These are phyloP conservation scores for Maudiozyma bulderi DNA, from an alignment of 805 yeast species.

Conservation along the genomic window DNA sequence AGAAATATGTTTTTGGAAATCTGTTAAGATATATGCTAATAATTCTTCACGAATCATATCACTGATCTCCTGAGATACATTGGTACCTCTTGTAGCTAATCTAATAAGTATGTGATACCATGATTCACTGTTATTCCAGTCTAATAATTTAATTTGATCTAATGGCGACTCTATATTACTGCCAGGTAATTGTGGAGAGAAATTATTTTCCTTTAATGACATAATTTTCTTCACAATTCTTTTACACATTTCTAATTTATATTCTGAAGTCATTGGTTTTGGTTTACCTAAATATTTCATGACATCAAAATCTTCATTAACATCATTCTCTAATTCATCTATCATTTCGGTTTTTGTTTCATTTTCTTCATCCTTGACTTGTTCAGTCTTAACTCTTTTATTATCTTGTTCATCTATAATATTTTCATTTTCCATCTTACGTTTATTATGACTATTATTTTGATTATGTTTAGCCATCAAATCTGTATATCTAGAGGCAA, in stretches of 20 bases:
- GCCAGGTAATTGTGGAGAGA: background rate
- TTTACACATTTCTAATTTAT: constrained; percentile 46
- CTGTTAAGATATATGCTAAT: constrained; percentile 61
- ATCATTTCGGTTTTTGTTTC: constrained; percentile 2
- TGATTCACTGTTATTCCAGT: constrained; percentile 56
- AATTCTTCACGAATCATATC: constrained; percentile 59
- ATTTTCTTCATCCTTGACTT: background rate
- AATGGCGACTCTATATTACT: constrained; percentile 7
- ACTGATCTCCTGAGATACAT: constrained; percentile 36
- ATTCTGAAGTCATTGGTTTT: constrained; percentile 38
- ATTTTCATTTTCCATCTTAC: constrained; percentile 6
- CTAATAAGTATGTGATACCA: constrained; percentile 73
- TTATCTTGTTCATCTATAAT: constrained; percentile 8
- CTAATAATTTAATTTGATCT: constrained; percentile 27
- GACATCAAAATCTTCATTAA: constrained; percentile 22
- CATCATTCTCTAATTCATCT: constrained; percentile 20
- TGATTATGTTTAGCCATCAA: constrained; percentile 26
- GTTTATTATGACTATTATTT: constrained; percentile 14
- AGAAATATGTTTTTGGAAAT: constrained; percentile 63
- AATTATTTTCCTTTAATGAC: constrained; percentile 1
- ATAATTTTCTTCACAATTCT: constrained; percentile 9
- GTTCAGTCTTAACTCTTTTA: constrained; percentile 7
- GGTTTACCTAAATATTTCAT: constrained; percentile 31
- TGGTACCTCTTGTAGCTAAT: constrained; percentile 73
- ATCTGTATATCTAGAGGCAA: constrained; percentile 54